Base-by-base conservation (phyloP, 164 flowering plant genomes). In the Amborella trichopoda region DNA sequence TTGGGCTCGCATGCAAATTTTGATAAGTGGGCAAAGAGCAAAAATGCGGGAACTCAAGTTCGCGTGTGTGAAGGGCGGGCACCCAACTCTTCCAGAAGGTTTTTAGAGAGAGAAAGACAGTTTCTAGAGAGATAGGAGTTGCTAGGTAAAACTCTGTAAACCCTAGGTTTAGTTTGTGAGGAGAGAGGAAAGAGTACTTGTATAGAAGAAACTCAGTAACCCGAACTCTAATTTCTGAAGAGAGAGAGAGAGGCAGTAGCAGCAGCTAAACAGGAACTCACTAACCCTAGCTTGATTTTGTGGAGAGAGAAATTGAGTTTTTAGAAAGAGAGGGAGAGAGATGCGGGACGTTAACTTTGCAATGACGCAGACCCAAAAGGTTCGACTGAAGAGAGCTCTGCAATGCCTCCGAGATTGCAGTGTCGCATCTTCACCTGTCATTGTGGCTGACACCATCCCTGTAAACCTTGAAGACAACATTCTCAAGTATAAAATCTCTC, bases 361-460 rank as follows among this genome's bases (percentile, higher is more conserved):
- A 3, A 47, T 91, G 65, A 78, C 62, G 62, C 89, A 84, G 53
- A 81, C 86, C n/a, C 96, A 91, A 66, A 88, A 73, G 53, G 59
- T 87, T 8, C 62, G 96, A 27, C 60, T 91, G 1, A 68, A 77
- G 44, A 67, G 56, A 53, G 94, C 96, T 18, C 55, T 84, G 3
- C 74, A 78, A 52, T 59, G 64, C 59, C 71, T 91, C 11, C 78
- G 80, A 48, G 71, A 81, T 23, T 34, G 71, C n/a, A 70, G 90
- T 17, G 61, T 80, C 1, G 77, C 61, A 36, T 56, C 70, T 55
- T 76, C 98, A 26, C 58, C 87, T 41, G 96, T 91, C 52, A 73
- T 78, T 24, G 76, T 91, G 50, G 78, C 95, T 37, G 99, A 91
- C 32, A 53, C 80, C 54, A 88, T 91, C 50, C 73, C 84, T 38